These are phyloP conservation scores for Solanum clarkiae DNA, from an alignment of 257 asterid species.

Conservation along the genomic window DNA sequence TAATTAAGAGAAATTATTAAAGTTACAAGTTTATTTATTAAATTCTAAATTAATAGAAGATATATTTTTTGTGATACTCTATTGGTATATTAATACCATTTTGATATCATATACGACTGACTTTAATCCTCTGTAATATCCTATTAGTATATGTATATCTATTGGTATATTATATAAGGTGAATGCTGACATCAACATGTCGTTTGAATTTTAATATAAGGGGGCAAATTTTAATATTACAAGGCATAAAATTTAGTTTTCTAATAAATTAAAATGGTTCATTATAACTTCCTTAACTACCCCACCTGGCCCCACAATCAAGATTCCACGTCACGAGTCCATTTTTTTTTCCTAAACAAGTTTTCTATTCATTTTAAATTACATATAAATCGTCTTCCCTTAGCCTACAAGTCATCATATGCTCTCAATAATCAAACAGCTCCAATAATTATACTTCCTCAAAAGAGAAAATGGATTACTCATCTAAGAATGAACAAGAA, in stretches of 20 bases:
- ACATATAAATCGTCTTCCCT: neutral
- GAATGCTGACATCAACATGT: no score
- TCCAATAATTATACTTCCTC: neutral
- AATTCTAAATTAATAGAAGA: no score
- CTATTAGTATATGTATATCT: no score
- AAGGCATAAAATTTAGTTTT: neutral
- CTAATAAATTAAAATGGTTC: neutral
- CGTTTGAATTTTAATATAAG: no score
- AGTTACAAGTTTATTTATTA: no score
- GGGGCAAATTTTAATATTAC: no score
- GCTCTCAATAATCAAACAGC: neutral
- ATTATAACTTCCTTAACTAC: conserved; percentile 24
- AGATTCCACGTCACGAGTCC: conserved; percentile 40
- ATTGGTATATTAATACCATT: no score
- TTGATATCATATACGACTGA: no score
- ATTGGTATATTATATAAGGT: no score
- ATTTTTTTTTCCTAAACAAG: conserved; percentile 1
- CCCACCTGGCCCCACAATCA: conserved; percentile 10
- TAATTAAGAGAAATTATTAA: no score
- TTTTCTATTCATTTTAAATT: neutral
- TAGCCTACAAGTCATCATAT: neutral
- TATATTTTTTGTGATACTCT: no score
- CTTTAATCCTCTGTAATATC: no score
- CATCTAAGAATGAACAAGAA: neutral
- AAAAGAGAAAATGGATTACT: neutral